Conservation (phyloP, 495 filamentous ascomycete genomes). For the Pseudevernia furfuracea region DNA sequence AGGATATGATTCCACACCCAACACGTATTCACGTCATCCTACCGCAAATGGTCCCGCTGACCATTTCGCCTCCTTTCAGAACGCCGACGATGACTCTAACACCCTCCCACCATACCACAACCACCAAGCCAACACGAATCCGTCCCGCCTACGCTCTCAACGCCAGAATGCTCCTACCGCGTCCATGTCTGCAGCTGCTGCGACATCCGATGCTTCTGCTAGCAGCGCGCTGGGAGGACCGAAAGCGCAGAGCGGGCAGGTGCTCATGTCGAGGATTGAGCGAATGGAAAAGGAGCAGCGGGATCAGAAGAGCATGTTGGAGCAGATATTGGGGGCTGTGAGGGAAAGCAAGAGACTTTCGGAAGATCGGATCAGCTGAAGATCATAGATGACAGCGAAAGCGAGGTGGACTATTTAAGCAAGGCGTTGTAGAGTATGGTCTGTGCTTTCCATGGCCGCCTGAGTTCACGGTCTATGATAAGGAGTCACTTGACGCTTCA, state of each 20-base stretch:
- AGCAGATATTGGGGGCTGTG: constrained; percentile 27
- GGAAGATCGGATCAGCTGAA: background rate
- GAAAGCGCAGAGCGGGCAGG: constrained; percentile 19
- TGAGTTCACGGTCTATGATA: too few species aligned
- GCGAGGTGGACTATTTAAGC: background rate
- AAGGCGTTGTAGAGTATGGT: background rate
- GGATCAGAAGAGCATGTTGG: constrained; percentile 26
- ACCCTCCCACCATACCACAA: background rate
- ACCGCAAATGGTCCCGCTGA: constrained; percentile 1
- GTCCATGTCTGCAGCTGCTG: constrained; percentile 10
- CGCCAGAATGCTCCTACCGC: constrained; percentile 12
- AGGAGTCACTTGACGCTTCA: background rate
- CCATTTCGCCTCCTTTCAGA: constrained; percentile 1
- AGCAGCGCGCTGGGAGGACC: background rate
- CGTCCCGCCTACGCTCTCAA: constrained; percentile 13
- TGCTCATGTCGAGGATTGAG: constrained; percentile 24
- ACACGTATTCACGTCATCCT: constrained; percentile 4
- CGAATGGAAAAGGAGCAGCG: constrained; percentile 27
- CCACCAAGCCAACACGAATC: constrained; percentile 3
- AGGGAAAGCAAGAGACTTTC: constrained; percentile 11
- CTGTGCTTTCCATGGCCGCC: background rate
- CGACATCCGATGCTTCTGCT: background rate
- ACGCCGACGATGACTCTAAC: background rate
- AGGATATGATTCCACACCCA: constrained; percentile 3
- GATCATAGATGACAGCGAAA: background rate